These are phyloP conservation scores for Pyricularia grisea DNA, from an alignment of 2,329 filamentous ascomycete species.

Conservation along the genomic window DNA sequence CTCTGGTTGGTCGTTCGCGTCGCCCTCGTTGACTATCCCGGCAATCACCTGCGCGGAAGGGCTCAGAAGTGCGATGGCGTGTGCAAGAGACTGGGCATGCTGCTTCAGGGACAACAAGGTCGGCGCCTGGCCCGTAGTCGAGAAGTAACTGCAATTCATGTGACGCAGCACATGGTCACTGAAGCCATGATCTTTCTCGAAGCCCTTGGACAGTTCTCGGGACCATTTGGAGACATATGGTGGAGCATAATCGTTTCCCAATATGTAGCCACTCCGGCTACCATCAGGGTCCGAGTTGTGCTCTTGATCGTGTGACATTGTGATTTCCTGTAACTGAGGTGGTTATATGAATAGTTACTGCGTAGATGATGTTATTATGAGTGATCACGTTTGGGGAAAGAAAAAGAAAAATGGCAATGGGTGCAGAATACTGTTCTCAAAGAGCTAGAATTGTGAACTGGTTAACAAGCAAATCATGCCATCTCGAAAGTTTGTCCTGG, in stretches of 20 bases:
- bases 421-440: not conserved
- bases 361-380: not conserved
- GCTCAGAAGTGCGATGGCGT: constrained; percentile 39
- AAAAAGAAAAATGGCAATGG: not conserved
- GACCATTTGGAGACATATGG: constrained; percentile 30
- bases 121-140: constrained; percentile 38
- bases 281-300: constrained; percentile 10
- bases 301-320: constrained; percentile 11
- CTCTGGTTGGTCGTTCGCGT: constrained; percentile 8
- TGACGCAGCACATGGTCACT: constrained; percentile 26
- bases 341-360: not conserved
- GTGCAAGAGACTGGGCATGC: constrained; percentile 47
- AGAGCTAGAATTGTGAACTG: not conserved
- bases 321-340: not conserved
- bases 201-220: constrained; percentile 23
- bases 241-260: constrained; percentile 28
- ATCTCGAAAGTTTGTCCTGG: not conserved
- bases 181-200: constrained; percentile 11
- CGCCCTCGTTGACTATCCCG: constrained; percentile 8
- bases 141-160: constrained; percentile 49
- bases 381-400: not conserved
- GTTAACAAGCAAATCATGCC: not conserved
- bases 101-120: constrained; percentile 50
- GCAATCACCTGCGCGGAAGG: constrained; percentile 14
- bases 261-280: constrained; percentile 15